A percentile compares a stretch with the other conserved stretches of the same genome.
Conservation (phyloP, 768 basidiomycete genomes). For the Ramaria rubella region DNA sequence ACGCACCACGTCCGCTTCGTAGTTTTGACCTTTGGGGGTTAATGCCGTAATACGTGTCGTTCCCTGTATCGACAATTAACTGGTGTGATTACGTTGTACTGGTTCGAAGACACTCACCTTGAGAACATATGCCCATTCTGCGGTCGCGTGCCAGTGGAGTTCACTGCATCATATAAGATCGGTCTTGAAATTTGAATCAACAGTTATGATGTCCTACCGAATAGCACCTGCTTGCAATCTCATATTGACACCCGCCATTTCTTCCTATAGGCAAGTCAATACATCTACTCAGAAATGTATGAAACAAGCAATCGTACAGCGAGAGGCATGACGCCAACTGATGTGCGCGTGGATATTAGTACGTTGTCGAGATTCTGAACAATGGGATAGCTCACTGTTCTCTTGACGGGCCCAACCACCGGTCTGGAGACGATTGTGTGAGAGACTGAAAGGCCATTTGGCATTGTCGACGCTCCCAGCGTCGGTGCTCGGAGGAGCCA, state of each 20-base stretch:
- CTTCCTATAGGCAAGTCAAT: not conserved
- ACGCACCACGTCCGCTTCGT: conserved; percentile 47
- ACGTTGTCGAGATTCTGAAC: not conserved
- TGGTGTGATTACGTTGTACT: not conserved
- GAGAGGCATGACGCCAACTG: conserved; percentile 36
- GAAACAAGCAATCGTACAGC: conserved; percentile 18
- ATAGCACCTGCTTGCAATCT: conserved; percentile 36
- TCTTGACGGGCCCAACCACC: conserved; percentile 67
- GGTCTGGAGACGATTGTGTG: conserved; percentile 50
- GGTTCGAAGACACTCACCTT: conserved; percentile 10
- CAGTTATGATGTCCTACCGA: conserved; percentile 22
- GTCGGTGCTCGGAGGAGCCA: conserved; percentile 62
- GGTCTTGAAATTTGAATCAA: not conserved
- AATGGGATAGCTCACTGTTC: conserved; percentile 36
- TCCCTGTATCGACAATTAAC: conserved; percentile 26
- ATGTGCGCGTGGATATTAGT: not conserved
- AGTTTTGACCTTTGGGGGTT: conserved; percentile 46
- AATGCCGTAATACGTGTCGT: conserved; percentile 43
- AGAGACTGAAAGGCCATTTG: conserved; percentile 60
- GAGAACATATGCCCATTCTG: conserved; percentile 26
- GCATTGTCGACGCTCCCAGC: conserved; percentile 44
- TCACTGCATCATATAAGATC: conserved; percentile 22
- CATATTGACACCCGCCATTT: conserved; percentile 35
- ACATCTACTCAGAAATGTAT: conserved; percentile 12
- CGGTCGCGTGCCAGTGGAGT: conserved; percentile 39